Percentiles rank a stretch among this genome's conserved stretches.
Evolutionary conservation across 1,139 yeast genomes (phyloP).

Genomic region (Geotrichum bryndzae): DNA sequence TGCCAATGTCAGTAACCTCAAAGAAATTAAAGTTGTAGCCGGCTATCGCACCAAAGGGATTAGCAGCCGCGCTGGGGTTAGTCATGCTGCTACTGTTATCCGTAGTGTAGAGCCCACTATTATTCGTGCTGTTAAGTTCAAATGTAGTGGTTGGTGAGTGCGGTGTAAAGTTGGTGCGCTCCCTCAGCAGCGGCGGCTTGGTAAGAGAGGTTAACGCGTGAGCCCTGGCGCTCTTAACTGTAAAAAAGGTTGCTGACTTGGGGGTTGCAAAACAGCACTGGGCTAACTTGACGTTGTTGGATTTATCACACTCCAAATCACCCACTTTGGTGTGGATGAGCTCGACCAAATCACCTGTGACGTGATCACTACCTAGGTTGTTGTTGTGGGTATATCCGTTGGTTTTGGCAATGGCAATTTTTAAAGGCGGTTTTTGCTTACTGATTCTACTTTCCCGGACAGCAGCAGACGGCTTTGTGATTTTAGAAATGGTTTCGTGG

Average conservation of each 20-base stretch:
- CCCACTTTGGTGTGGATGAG: neutral
- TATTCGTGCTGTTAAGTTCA: neutral
- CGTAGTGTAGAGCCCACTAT: neutral
- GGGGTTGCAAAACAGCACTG: constrained; percentile 5
- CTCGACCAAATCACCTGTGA: neutral
- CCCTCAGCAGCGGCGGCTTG: neutral
- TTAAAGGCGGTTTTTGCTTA: neutral
- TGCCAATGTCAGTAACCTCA: neutral
- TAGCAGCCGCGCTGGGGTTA: neutral
- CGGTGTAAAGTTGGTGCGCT: neutral
- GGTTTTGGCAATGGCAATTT: neutral
- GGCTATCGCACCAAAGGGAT: neutral
- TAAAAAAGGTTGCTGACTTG: neutral
- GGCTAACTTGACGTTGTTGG: neutral
- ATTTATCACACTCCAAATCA: neutral
- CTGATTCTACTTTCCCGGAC: neutral
- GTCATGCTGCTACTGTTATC: neutral
- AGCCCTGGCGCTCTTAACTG: neutral
- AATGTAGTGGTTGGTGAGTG: constrained; percentile 11
- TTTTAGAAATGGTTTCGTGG: neutral
- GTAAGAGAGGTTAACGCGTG: neutral
- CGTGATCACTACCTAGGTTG: neutral
- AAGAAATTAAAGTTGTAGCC: neutral
- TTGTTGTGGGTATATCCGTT: neutral
- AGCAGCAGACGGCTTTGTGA: constrained; percentile 4